Evolutionary conservation across 2,329 filamentous ascomycete genomes (phyloP).

Genomic region (Alternaria brassicicola): DNA sequence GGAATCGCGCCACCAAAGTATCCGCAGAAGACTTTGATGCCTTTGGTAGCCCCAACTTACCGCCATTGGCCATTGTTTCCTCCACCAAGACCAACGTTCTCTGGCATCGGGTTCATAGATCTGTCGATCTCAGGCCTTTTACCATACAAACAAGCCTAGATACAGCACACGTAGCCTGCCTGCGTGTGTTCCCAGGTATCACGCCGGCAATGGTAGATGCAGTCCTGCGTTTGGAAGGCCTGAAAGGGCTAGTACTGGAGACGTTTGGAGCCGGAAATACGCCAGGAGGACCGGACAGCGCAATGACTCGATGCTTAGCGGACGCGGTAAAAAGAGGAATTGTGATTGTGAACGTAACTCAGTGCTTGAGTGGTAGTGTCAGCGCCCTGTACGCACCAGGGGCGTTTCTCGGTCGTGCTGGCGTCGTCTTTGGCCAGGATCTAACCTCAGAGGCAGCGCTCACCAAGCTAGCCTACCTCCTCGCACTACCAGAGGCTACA

Average conservation of each 20-base stretch:
- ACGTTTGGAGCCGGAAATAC: conserved; percentile 94
- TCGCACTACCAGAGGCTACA: conserved; percentile 70
- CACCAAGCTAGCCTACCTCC: conserved; percentile 86
- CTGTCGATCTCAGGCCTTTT: conserved; percentile 76
- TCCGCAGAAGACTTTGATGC: conserved; percentile 85
- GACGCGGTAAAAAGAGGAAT: conserved; percentile 80
- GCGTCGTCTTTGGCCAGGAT: conserved; percentile 87
- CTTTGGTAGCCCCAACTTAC: conserved; percentile 86
- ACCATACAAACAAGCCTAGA: conserved; percentile 75
- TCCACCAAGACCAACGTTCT: conserved; percentile 80
- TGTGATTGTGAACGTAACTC: conserved; percentile 88
- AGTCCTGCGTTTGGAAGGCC: conserved; percentile 74
- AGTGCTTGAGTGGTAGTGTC: conserved; percentile 67
- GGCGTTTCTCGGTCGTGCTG: conserved; percentile 76
- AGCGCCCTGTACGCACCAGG: conserved; percentile 52
- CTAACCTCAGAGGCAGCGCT: conserved; percentile 89
- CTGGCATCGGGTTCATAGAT: conserved; percentile 78
- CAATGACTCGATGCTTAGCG: conserved; percentile 76
- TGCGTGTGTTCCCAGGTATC: conserved; percentile 91
- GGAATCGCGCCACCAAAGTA: conserved; percentile 86
- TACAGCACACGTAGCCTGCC: conserved; percentile 85
- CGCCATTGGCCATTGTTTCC: conserved; percentile 80
- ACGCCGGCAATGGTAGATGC: conserved; percentile 91
- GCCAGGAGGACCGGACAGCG: conserved; percentile 79
- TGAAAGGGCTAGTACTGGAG: conserved; percentile 84